Evolutionary conservation across 768 basidiomycete genomes (phyloP).

Genomic region (Dioszegia aurantiaca): DNA sequence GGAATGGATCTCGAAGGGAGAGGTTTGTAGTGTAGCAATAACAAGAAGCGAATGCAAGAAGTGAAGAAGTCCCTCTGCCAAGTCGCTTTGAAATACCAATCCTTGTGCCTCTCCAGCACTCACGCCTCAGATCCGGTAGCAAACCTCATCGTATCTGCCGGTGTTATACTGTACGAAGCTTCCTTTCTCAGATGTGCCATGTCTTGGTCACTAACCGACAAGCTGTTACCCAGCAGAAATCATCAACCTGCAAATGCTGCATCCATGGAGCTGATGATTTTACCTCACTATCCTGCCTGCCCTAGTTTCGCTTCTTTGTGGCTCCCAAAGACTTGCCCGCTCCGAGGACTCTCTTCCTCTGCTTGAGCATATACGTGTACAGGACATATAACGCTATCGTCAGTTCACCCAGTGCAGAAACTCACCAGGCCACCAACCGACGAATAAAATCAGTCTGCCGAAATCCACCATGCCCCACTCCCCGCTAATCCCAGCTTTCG

Average conservation of each 20-base stretch:
- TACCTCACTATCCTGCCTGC: neutral
- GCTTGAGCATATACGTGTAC: conserved; percentile 63
- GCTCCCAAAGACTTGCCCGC: conserved; percentile 26
- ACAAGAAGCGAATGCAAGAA: conserved; percentile 12
- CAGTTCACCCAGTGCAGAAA: conserved; percentile 17
- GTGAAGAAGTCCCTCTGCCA: too few relatives aligned
- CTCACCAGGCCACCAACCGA: conserved; percentile 86
- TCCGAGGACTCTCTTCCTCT: conserved; percentile 61
- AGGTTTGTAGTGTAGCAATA: conserved; percentile 2
- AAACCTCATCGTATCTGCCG: too few relatives aligned
- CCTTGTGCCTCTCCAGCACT: too few relatives aligned
- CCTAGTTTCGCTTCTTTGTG: conserved; percentile 19
- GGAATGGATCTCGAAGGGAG: too few relatives aligned
- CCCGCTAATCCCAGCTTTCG: conserved; percentile 23
- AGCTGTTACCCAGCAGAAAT: too few relatives aligned
- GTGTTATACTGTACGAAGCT: too few relatives aligned
- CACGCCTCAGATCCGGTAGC: too few relatives aligned
- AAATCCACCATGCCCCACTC: conserved; percentile 63
- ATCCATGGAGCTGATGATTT: too few relatives aligned
- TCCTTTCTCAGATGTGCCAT: too few relatives aligned
- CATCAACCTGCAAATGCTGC: too few relatives aligned
- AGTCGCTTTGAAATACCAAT: too few relatives aligned
- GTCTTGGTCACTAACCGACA: too few relatives aligned
- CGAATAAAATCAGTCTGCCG: conserved; percentile 62
- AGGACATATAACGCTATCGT: conserved; percentile 58